phyloP scores from a whole-genome alignment of 208 protist species.

The Trypanosoma cruzi region DNA sequence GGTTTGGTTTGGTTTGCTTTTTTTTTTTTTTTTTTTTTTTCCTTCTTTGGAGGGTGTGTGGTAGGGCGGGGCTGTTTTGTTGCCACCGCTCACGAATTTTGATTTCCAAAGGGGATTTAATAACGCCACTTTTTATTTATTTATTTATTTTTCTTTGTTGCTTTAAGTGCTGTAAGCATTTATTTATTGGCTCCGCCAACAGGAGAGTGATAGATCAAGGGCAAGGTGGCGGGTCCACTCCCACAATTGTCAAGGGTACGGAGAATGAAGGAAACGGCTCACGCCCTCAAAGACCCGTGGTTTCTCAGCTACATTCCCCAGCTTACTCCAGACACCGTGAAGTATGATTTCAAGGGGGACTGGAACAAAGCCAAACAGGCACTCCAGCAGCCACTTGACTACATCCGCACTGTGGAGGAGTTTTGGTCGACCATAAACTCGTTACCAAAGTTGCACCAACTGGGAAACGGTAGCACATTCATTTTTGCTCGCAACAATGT shows the following conservation, averaged over 20 bases:
- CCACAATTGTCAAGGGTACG: not conserved
- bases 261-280: conserved; percentile 39
- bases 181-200: not conserved
- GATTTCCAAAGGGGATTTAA: too few species aligned
- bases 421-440: conserved; percentile 92
- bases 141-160: not conserved
- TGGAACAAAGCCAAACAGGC: conserved; percentile 83
- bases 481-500: conserved; percentile 86
- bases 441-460: conserved; percentile 78
- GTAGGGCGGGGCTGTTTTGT: too few species aligned
- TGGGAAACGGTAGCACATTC: conserved; percentile 78
- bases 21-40: too few species aligned
- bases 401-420: conserved; percentile 85
- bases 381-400: conserved; percentile 78
- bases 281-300: conserved; percentile 79
- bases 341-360: conserved; percentile 79
- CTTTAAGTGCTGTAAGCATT: not conserved
- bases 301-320: conserved; percentile 87
- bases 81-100: too few species aligned
- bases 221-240: not conserved
- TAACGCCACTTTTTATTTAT: too few species aligned
- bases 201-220: not conserved
- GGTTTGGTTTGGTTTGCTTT: too few species aligned
- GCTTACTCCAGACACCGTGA: conserved; percentile 68
- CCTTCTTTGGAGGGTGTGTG: too few species aligned